These are phyloP conservation scores for Barbatosphaeria neglecta DNA, from an alignment of 495 filamentous ascomycete species.

Conservation along the genomic window DNA sequence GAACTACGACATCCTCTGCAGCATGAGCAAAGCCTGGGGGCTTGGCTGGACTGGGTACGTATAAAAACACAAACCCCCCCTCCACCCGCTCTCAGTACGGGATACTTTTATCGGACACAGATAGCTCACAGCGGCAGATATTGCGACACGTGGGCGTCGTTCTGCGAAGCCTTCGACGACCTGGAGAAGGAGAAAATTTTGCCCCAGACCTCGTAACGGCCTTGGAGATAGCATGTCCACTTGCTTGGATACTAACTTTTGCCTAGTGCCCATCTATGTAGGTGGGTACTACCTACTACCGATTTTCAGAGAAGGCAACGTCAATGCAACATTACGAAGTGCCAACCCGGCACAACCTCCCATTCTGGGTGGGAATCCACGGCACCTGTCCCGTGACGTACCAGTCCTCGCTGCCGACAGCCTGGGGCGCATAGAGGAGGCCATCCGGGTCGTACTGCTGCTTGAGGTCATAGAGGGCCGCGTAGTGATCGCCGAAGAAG, in stretches of 20 bases:
- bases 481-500: constrained; percentile 41
- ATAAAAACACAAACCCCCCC: too few species aligned
- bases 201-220: constrained; percentile 7
- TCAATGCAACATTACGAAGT: too few species aligned
- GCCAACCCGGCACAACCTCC: constrained; percentile 10
- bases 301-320: too few species aligned
- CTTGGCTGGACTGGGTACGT: constrained; percentile 30
- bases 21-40: constrained; percentile 48
- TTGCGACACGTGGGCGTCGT: constrained; percentile 41
- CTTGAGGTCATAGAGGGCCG: constrained; percentile 32
- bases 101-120: neutral
- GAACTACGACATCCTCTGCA: constrained; percentile 35
- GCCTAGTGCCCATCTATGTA: too few species aligned
- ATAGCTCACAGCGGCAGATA: constrained; percentile 8
- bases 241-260: too few species aligned
- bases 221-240: neutral
- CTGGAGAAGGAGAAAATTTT: constrained; percentile 27
- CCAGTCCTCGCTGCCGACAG: constrained; percentile 40
- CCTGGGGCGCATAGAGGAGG: constrained; percentile 40
- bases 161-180: constrained; percentile 34
- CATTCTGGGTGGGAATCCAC: constrained; percentile 14
- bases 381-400: constrained; percentile 11
- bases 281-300: too few species aligned
- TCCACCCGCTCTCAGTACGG: neutral
- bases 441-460: constrained; percentile 35